Conservation (phyloP, 352 stramenopile genomes). For the Blastocystis sp. region DNA sequence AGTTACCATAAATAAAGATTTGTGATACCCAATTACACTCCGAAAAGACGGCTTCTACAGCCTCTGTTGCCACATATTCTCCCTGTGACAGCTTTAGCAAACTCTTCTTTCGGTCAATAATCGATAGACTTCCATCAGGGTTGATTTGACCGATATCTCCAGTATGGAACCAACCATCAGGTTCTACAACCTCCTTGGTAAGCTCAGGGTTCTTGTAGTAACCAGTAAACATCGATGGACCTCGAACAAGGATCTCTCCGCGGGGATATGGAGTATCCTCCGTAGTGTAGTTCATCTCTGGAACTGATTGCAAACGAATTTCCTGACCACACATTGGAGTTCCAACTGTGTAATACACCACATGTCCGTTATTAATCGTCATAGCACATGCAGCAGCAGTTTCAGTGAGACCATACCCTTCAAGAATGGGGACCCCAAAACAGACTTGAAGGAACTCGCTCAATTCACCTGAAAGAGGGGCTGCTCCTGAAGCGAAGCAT, state of each 20-base stretch:
- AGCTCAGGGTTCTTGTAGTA: slow-evolving; percentile 92
- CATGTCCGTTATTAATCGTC: slow-evolving; percentile 72
- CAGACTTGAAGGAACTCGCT: slow-evolving; percentile 90
- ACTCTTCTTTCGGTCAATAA: slow-evolving; percentile 85
- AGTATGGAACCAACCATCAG: slow-evolving; percentile 91
- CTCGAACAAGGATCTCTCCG: slow-evolving; percentile 77
- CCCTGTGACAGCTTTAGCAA: slow-evolving; percentile 84
- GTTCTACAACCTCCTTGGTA: slow-evolving; percentile 84
- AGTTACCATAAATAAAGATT: slow-evolving; percentile 81
- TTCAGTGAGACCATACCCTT: slow-evolving; percentile 93
- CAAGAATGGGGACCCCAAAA: slow-evolving; percentile 82
- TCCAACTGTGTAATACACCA: slow-evolving; percentile 73
- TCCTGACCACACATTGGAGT: slow-evolving; percentile 74
- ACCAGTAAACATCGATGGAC: slow-evolving; percentile 80
- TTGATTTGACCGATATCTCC: slow-evolving; percentile 93
- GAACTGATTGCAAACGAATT: slow-evolving; percentile 74
- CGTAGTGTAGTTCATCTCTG: slow-evolving; percentile 82
- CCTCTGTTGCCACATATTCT: slow-evolving; percentile 81
- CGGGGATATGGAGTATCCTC: slow-evolving; percentile 77
- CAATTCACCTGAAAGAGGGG: slow-evolving; percentile 84
- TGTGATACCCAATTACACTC: slow-evolving; percentile 77
- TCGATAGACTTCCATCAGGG: slow-evolving; percentile 83
- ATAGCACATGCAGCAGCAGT: slow-evolving; percentile 80
- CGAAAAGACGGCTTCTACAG: slow-evolving; percentile 77
- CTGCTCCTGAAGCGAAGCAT: slow-evolving; percentile 86